phyloP scores from a whole-genome alignment of 495 filamentous ascomycete species.

The Neurospora sp. region DNA sequence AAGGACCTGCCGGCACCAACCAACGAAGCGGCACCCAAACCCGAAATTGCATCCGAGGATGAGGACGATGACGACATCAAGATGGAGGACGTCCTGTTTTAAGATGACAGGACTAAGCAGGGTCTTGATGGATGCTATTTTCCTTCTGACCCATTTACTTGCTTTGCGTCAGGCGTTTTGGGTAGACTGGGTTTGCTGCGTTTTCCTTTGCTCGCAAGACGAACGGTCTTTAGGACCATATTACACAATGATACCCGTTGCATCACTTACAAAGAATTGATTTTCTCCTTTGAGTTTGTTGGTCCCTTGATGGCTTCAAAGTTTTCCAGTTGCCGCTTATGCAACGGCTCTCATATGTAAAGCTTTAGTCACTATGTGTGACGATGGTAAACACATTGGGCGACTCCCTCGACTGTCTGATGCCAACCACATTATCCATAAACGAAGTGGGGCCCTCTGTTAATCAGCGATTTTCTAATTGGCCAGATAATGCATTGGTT shows the following conservation, averaged over 20 bases:
- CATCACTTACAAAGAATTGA: neutral
- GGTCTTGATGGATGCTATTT: neutral
- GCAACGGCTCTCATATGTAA: neutral
- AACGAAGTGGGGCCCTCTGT: neutral
- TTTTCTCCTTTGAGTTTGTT: neutral
- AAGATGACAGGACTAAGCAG: neutral
- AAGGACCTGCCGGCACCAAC: conserved; percentile 39
- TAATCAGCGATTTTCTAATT: neutral
- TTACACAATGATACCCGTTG: conserved; percentile 15
- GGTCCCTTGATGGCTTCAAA: neutral
- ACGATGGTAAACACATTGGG: neutral
- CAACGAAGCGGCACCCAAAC: conserved; percentile 25
- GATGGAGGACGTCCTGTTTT: conserved; percentile 59
- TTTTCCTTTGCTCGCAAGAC: neutral
- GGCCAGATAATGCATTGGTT: neutral
- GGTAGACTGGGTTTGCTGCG: neutral
- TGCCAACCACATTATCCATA: neutral
- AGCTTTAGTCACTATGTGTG: neutral
- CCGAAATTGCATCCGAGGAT: conserved; percentile 45
- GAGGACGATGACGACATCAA: conserved; percentile 57
- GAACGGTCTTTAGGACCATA: neutral
- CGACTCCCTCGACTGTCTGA: neutral
- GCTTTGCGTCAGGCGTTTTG: conserved; percentile 7
- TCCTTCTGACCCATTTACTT: neutral
- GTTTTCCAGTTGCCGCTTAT: neutral